These are phyloP conservation scores for Diaporthe eres DNA, from an alignment of 2,329 filamentous ascomycete species.

Conservation along the genomic window DNA sequence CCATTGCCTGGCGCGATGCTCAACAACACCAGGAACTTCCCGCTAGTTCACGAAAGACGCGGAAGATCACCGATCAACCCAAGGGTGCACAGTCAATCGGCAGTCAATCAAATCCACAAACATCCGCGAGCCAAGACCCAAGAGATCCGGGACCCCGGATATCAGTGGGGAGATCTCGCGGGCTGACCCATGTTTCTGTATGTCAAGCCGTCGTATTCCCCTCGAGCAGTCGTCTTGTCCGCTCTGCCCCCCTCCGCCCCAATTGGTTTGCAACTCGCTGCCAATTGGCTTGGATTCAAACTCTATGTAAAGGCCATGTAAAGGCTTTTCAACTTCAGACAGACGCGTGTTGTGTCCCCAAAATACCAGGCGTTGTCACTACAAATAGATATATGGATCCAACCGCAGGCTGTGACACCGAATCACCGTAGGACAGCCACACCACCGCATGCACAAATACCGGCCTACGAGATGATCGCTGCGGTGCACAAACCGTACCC, in stretches of 20 bases:
- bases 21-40: background rate
- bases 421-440: background rate
- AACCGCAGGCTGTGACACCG: background rate
- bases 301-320: background rate
- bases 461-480: background rate
- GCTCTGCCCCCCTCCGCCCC: background rate
- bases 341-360: background rate
- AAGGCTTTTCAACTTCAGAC: background rate
- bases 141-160: conserved; percentile 9
- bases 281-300: background rate
- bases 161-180: conserved; percentile 23
- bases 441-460: background rate
- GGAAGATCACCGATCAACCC: conserved; percentile 27
- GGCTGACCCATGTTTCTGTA: conserved; percentile 12
- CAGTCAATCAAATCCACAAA: background rate
- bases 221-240: background rate
- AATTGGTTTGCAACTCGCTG: too few relatives aligned
- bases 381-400: background rate
- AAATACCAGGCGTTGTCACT: background rate
- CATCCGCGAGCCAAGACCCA: conserved; percentile 17
- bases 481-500: background rate
- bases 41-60: background rate
- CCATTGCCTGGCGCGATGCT: background rate
- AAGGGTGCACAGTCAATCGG: conserved; percentile 6
- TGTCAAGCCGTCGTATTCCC: background rate